phyloP scores from a whole-genome alignment of 345 rosid genomes.

The Eucalyptus curtisii region DNA sequence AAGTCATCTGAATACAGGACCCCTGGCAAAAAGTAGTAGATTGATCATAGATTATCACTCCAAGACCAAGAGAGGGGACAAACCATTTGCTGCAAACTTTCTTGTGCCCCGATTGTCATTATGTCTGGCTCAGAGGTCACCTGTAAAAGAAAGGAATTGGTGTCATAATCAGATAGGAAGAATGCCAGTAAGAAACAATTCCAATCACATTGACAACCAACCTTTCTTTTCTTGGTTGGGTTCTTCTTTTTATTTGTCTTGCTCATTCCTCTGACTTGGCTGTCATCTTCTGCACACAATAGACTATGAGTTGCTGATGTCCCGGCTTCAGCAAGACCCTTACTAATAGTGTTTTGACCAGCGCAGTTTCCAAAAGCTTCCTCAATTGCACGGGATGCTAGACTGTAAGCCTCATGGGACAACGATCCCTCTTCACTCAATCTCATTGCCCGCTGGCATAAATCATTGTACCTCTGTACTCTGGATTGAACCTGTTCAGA shows the following conservation, averaged over 20 bases:
- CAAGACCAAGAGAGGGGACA: neutral
- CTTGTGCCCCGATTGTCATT: slow-evolving; percentile 24
- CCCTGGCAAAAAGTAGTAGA: neutral
- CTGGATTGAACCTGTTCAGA: slow-evolving; percentile 34
- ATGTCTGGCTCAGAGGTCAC: slow-evolving; percentile 31
- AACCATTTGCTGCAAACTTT: slow-evolving; percentile 54
- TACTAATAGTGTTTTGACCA: slow-evolving; percentile 23
- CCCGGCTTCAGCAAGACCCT: slow-evolving; percentile 29
- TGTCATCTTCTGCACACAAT: slow-evolving; percentile 36
- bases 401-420: slow-evolving; percentile 35
- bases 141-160: slow-evolving; percentile 12
- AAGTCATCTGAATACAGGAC: neutral
- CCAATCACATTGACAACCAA: neutral
- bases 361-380: slow-evolving; percentile 31
- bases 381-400: slow-evolving; percentile 27
- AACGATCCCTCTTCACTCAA: slow-evolving; percentile 46
- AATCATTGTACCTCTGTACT: slow-evolving; percentile 34
- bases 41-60: neutral
- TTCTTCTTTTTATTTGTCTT: slow-evolving; percentile 47
- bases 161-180: neutral
- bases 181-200: neutral
- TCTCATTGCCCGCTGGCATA: slow-evolving; percentile 31
- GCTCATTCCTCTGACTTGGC: slow-evolving; percentile 15
- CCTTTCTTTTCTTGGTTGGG: slow-evolving; percentile 47
- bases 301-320: slow-evolving; percentile 24